phyloP scores from a whole-genome alignment of 768 basidiomycete species.

The Leccinum fibrillosum region DNA sequence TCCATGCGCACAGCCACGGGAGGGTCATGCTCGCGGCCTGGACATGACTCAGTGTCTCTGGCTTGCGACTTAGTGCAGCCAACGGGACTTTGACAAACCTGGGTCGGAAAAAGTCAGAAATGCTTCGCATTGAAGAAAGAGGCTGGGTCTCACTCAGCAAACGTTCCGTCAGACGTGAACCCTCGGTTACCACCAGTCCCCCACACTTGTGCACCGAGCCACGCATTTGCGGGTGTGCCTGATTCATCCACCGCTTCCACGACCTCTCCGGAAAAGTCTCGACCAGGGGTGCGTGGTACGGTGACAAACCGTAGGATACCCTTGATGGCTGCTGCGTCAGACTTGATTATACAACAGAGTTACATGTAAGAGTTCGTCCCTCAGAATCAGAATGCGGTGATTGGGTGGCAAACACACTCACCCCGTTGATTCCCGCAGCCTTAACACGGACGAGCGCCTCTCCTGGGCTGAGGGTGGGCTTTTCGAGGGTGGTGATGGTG shows the following conservation, averaged over 20 bases:
- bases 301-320: slow-evolving; percentile 33
- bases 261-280: slow-evolving; percentile 36
- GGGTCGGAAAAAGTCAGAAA: not conserved
- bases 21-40: slow-evolving; percentile 34
- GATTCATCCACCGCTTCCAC: slow-evolving; percentile 28
- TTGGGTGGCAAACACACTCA: slow-evolving; percentile 14
- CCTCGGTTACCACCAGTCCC: slow-evolving; percentile 33
- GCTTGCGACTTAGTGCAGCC: slow-evolving; percentile 30
- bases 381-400: not conserved
- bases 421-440: slow-evolving; percentile 34
- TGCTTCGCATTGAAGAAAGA: not conserved
- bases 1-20: slow-evolving; percentile 36
- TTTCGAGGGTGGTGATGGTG: slow-evolving; percentile 20
- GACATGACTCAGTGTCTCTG: slow-evolving; percentile 21
- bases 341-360: slow-evolving; percentile 12
- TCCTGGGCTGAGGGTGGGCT: slow-evolving; percentile 27
- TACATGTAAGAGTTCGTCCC: not conserved
- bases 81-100: slow-evolving; percentile 32
- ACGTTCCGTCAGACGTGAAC: slow-evolving; percentile 32
- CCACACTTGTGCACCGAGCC: slow-evolving; percentile 33
- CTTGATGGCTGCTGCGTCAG: slow-evolving; percentile 28
- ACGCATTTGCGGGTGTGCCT: slow-evolving; percentile 15
- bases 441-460: slow-evolving; percentile 33
- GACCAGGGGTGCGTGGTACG: slow-evolving; percentile 27
- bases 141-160: slow-evolving; percentile 29